Conservation (phyloP, 2,329 filamentous ascomycete genomes). For the Sarocladium strictum region DNA sequence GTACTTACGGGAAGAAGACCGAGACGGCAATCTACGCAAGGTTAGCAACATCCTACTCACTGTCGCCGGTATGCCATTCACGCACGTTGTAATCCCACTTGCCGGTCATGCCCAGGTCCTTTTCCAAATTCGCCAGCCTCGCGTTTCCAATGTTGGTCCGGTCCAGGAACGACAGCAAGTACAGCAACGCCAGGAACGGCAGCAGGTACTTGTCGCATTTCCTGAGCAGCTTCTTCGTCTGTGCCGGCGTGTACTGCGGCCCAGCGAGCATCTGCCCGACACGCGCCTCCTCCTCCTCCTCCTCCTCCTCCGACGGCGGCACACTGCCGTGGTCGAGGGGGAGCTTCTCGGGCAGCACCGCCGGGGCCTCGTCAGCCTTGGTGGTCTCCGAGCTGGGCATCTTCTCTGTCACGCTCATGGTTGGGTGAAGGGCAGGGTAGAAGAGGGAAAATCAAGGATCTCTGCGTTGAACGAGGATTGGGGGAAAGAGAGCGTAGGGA, state of each 20-base stretch:
- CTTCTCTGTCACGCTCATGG: not conserved
- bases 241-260: not conserved
- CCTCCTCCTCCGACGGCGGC: constrained; percentile 7
- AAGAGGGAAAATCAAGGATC: not conserved
- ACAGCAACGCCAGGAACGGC: constrained; percentile 53
- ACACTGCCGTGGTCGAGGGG: not conserved
- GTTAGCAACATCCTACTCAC: not conserved
- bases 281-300: no score
- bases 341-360: not conserved
- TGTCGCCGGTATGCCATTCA: not conserved
- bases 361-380: not conserved
- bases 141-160: constrained; percentile 48
- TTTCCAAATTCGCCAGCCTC: constrained; percentile 46
- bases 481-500: not conserved
- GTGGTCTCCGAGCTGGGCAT: not conserved
- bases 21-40: constrained; percentile 34
- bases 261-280: constrained; percentile 7
- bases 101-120: constrained; percentile 23
- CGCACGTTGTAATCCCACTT: constrained; percentile 29
- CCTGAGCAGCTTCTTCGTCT: constrained; percentile 44
- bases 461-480: no score
- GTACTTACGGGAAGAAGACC: constrained; percentile 39
- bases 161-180: constrained; percentile 47
- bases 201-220: constrained; percentile 51
- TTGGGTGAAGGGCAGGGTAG: not conserved